Percentiles rank a stretch among this genome's conserved stretches.
phyloP scores from a whole-genome alignment of 176 grass and related monocot genomes.

The Oryza meyeriana region DNA sequence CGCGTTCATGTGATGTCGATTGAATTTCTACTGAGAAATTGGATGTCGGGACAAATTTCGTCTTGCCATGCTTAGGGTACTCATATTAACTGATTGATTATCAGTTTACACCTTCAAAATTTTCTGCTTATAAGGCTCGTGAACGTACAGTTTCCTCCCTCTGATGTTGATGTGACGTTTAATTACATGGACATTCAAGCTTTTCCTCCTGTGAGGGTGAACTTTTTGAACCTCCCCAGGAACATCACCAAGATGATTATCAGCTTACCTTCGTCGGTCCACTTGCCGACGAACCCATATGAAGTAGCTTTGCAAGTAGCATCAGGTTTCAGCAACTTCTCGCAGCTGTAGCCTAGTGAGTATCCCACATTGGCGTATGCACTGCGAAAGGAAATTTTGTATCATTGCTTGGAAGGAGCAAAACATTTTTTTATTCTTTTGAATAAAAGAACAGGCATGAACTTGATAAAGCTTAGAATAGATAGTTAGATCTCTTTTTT shows the following conservation, averaged over 20 bases:
- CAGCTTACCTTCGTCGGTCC: constrained; percentile 53
- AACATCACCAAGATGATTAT: constrained; percentile 54
- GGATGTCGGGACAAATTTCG: background rate
- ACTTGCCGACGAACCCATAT: constrained; percentile 45
- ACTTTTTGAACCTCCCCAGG: constrained; percentile 51
- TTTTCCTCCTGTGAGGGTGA: constrained; percentile 22
- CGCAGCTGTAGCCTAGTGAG: constrained; percentile 54
- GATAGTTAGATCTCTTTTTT: too few relatives aligned
- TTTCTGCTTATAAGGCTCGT: background rate
- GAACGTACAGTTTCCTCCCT: background rate
- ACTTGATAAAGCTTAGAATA: too few relatives aligned
- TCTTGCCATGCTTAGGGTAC: background rate
- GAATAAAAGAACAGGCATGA: too few relatives aligned
- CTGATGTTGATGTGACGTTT: background rate
- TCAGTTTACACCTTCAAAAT: background rate
- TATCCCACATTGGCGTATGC: constrained; percentile 54
- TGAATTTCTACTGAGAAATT: background rate
- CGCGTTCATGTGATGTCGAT: background rate
- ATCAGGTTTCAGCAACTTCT: constrained; percentile 30
- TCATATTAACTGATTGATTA: background rate
- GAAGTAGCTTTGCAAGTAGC: constrained; percentile 32
- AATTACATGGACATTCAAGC: background rate
- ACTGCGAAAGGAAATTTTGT: constrained; percentile 7
- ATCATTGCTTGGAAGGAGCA: background rate
- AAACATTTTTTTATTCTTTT: background rate